These are phyloP conservation scores for Mycena chlorophos DNA, from an alignment of 768 basidiomycete genomes.

Conservation along the genomic window DNA sequence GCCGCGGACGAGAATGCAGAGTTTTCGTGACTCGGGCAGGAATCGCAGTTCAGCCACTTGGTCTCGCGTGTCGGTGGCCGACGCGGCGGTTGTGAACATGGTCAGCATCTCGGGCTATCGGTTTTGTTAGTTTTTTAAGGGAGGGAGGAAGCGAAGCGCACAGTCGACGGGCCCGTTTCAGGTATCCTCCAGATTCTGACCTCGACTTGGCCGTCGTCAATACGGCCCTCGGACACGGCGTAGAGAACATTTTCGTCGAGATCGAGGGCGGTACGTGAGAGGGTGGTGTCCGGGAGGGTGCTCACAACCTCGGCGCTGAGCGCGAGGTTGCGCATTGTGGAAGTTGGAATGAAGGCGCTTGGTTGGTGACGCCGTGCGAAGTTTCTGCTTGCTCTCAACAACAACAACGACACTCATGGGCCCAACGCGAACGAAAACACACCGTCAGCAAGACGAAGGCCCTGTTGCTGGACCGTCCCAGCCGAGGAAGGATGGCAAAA, in stretches of 20 bases:
- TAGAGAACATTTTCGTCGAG: constrained; percentile 63
- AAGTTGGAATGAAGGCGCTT: constrained; percentile 4
- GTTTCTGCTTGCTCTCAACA: no score
- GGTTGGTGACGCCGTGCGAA: no score
- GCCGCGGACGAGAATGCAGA: constrained; percentile 66
- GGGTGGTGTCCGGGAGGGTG: constrained; percentile 32
- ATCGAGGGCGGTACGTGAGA: constrained; percentile 57
- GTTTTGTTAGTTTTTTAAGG: neutral
- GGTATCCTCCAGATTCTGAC: constrained; percentile 58
- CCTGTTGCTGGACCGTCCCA: constrained; percentile 25
- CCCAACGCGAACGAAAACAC: constrained; percentile 12
- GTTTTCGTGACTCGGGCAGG: constrained; percentile 65
- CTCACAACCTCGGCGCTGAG: constrained; percentile 36
- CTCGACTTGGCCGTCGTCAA: constrained; percentile 50
- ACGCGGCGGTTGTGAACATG: constrained; percentile 39
- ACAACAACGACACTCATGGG: no score
- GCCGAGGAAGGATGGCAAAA: constrained; percentile 7
- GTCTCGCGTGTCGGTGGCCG: constrained; percentile 26
- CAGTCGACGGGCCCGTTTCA: constrained; percentile 23
- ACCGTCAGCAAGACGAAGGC: constrained; percentile 1
- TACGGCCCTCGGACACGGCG: constrained; percentile 52
- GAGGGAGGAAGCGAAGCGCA: constrained; percentile 9
- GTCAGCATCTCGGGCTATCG: constrained; percentile 30
- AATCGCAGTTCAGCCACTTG: constrained; percentile 68
- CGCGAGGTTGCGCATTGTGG: constrained; percentile 58